Evolutionary conservation across 139 green algal species (phyloP).

Genomic region (Chlorella sp.): DNA sequence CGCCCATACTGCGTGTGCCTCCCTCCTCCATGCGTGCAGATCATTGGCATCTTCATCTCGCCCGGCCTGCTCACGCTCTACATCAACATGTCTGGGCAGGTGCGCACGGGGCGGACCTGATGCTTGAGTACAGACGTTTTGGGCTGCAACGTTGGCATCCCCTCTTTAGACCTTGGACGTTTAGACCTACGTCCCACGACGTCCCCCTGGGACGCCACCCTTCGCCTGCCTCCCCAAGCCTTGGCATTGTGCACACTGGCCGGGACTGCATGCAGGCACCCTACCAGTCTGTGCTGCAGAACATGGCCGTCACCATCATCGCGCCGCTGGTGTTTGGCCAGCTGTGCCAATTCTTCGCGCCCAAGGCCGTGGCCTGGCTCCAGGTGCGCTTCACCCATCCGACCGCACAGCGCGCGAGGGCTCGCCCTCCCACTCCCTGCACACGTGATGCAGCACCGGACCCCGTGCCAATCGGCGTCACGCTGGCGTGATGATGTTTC

Average conservation of each 20-base stretch:
- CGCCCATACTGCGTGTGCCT: too few relatives aligned
- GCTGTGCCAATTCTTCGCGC: constrained; percentile 23
- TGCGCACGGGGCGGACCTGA: background rate
- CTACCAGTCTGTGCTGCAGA: constrained; percentile 13
- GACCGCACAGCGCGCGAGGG: background rate
- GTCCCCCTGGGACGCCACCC: too few relatives aligned
- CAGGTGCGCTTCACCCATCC: background rate
- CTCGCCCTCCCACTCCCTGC: background rate
- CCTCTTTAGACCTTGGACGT: background rate
- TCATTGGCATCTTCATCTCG: constrained; percentile 43
- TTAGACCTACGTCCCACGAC: background rate
- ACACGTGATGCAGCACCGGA: background rate
- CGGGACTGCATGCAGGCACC: constrained; percentile 5
- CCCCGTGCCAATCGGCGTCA: background rate
- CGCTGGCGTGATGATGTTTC: background rate
- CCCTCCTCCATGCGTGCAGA: too few relatives aligned
- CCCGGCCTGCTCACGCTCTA: constrained; percentile 29
- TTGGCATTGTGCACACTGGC: background rate
- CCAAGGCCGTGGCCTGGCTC: constrained; percentile 5
- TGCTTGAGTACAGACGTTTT: background rate
- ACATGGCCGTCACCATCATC: constrained; percentile 33
- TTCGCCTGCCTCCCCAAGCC: background rate
- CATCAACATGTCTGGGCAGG: constrained; percentile 16
- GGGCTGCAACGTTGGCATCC: background rate
- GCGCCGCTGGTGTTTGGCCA: constrained; percentile 34